Evolutionary conservation across 2,329 filamentous ascomycete genomes (phyloP), one percentile per base, ranked within the genome.

Genomic region (Zasmidium cellare): DNA sequence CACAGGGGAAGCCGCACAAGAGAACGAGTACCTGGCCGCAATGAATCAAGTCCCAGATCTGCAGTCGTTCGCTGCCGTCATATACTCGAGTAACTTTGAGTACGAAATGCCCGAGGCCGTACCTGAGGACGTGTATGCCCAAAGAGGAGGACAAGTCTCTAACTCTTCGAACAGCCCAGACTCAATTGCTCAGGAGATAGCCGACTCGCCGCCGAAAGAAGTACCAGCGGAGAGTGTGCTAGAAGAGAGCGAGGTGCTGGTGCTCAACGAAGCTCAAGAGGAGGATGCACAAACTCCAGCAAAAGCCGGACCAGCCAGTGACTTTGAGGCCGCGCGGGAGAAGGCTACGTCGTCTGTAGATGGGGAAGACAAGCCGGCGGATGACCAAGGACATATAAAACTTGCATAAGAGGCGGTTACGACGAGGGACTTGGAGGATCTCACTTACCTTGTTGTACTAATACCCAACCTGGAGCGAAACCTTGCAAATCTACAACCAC

Each of bases 21-120:
- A 66, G 55, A 81, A 82, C 56, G 78, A 80, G 64, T 80, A 81
- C 53, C 67, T 81, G n/a, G 71, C 75, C 67, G 85, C 87, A 41
- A 91, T 96, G 81, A 91, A 96, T 75, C 75, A 81, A 53, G 88
- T 92, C 41, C 80, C 83, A 24, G 89, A 92, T 60, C 80, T 96
- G 9, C 89, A 92, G 72, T 90, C 88, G 0, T 96, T 96, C 72
- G 89, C 91, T 1, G 91, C 91, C 1, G 88, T 96, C 1, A 90
- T 96, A 41, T 96, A 94, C 74, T 90, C 87, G 51, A 92, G 88
- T 71, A 94, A 96, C 73, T 94, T 84, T 64, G 82, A 84, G 61
- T 78, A 79, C 60, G 81, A 82, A 70, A 72, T 74, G 9, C 74
- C 73, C 0, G 76, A 78, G 23, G 59, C 59, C 14, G 51, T 53